Evolutionary conservation across 2,329 filamentous ascomycete species (phyloP), one percentile per base, ranked within the genome.

Genomic region (Aureobasidium sp.): DNA sequence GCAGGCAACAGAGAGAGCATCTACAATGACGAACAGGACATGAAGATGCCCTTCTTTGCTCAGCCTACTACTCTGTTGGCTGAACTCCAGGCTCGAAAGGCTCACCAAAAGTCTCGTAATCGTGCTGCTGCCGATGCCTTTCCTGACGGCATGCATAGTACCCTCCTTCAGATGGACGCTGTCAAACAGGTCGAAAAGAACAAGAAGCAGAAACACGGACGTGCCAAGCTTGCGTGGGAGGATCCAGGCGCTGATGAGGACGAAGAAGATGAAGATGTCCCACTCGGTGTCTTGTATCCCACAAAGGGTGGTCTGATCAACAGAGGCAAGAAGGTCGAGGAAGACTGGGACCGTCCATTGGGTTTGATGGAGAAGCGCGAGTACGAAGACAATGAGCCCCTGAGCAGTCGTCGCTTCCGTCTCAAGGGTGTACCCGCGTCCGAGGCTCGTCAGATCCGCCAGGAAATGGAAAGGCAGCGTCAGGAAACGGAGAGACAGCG

Each of bases 141-240:
- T 67, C 87, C 88, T 22, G 86, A 88, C 61, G 92, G 91, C n/a
- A 87, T 96, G 82, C 90, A 94, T 66, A 90, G 90, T 15, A 99
- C 94, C 0, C 80, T 99, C 4, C 80, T 99, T 1, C 86, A 99
- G 71, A 83, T 97, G 67, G 93, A 99, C 70, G 89, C 91, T 0
- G 90, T 97, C 31, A 90, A 90, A 25, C 89, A 97, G 73, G 83
- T 91, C 27, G 89, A 96, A 72, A 87, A 87, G 67, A 86, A 87
- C 66, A 82, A 88, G 31, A 85, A 93, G 41, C 83, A 87, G 68
- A 82, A 83, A 62, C 89, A 89, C 70, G 55, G 42, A 27, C 89
- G 87, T 63, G 85, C 96, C 37, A 90, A 90, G 63, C 80, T 99
- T 37, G 94, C 93, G 1, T 99, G 94, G 94, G 92, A 97, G 74